A percentile compares a stretch with the other conserved stretches of the same genome.
Conservation (phyloP, 208 protist genomes). For the Trypanosoma lewisi region DNA sequence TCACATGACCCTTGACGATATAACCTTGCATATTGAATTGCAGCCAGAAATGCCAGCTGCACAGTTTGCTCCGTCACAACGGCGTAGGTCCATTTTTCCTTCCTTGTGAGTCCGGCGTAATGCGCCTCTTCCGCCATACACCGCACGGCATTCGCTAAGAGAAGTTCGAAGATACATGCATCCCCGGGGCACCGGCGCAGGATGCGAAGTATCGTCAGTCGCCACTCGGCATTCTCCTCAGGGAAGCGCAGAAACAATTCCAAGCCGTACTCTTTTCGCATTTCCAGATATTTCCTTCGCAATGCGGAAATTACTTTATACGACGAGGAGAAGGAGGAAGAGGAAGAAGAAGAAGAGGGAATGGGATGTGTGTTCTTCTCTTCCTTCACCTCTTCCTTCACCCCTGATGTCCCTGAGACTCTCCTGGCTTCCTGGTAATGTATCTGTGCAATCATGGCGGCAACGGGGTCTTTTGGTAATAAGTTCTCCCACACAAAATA, state of each 20-base stretch:
- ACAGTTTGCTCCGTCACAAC: conserved; percentile 1
- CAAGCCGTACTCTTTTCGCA: conserved; percentile 48
- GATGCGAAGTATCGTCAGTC: conserved; percentile 46
- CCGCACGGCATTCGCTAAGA: conserved; percentile 60
- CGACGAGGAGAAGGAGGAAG: no score
- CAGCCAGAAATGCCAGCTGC: background rate
- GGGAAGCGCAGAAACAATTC: conserved; percentile 70
- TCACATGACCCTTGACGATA: background rate
- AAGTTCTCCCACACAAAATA: conserved; percentile 47
- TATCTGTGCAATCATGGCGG: conserved; percentile 3
- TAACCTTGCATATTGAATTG: conserved; percentile 14
- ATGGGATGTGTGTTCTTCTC: background rate
- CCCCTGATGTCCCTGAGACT: background rate
- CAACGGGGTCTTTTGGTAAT: conserved; percentile 20
- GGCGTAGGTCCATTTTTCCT: conserved; percentile 7
- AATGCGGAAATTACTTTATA: conserved; percentile 13
- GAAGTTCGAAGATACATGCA: conserved; percentile 27
- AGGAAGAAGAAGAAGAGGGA: background rate
- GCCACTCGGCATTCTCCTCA: conserved; percentile 35
- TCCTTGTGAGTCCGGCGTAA: conserved; percentile 43
- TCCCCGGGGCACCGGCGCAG: conserved; percentile 41
- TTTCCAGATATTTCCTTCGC: conserved; percentile 37
- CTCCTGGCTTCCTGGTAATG: background rate
- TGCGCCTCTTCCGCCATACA: conserved; percentile 40
- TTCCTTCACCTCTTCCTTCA: conserved; percentile 3